Conservation (phyloP, 176 grass and related monocot species). For the Avena insularis region DNA sequence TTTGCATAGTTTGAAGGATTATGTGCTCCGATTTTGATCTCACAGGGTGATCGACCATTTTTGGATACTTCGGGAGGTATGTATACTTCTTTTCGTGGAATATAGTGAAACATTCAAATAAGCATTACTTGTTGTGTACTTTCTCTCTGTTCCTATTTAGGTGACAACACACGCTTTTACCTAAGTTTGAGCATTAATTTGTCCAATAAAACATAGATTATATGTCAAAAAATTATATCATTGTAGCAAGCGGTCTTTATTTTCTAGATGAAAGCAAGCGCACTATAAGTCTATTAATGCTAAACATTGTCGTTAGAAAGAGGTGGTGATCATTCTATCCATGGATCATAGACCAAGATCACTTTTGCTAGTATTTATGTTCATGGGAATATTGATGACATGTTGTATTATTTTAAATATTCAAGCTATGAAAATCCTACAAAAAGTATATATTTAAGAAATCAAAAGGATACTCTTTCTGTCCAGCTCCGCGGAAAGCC, state of each 20-base stretch:
- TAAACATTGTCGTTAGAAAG: neutral
- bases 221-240: too few relatives aligned
- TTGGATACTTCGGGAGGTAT: too few relatives aligned
- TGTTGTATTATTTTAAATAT: neutral
- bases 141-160: too few relatives aligned
- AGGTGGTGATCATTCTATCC: slow-evolving; percentile 30
- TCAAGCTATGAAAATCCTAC: slow-evolving; percentile 4
- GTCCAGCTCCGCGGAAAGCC: slow-evolving; percentile 73
- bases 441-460: neutral
- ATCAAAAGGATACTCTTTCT: slow-evolving; percentile 83
- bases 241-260: neutral
- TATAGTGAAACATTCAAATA: too few relatives aligned
- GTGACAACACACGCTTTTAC: too few relatives aligned
- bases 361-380: neutral
- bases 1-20: too few relatives aligned
- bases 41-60: too few relatives aligned
- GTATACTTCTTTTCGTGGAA: too few relatives aligned
- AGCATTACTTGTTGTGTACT: too few relatives aligned
- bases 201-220: too few relatives aligned
- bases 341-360: neutral
- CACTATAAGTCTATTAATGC: neutral
- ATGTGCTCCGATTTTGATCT: too few relatives aligned
- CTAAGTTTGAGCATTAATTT: too few relatives aligned
- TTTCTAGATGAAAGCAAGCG: neutral
- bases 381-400: neutral